phyloP scores from a whole-genome alignment of 495 filamentous ascomycete genomes.

The Astrothelium macrocarpum region DNA sequence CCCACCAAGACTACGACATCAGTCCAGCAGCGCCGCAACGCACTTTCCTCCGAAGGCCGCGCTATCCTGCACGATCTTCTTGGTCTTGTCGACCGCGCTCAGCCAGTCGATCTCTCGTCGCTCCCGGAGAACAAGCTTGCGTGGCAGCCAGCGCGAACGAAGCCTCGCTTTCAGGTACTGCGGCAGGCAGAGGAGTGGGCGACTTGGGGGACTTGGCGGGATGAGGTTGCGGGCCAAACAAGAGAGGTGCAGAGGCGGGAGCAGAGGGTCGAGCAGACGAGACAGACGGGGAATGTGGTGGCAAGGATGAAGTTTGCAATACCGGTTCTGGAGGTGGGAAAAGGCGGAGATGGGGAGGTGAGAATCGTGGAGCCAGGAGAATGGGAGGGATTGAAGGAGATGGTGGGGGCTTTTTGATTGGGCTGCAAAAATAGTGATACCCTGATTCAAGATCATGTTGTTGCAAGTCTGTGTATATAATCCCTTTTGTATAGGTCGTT shows the following conservation, averaged over 20 bases:
- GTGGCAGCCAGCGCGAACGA: slow-evolving; percentile 49
- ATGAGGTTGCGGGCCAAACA: slow-evolving; percentile 34
- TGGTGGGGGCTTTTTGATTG: not conserved
- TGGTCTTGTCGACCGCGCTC: slow-evolving; percentile 46
- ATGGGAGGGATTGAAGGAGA: not conserved
- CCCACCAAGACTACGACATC: slow-evolving; percentile 36
- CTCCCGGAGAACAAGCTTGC: slow-evolving; percentile 40
- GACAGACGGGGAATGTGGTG: slow-evolving; percentile 7
- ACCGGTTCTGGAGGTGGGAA: not conserved
- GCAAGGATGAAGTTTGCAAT: not conserved
- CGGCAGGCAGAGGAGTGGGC: slow-evolving; percentile 53
- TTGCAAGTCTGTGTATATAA: not conserved
- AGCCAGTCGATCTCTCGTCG: slow-evolving; percentile 22
- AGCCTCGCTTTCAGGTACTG: slow-evolving; percentile 47
- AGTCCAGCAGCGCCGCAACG: slow-evolving; percentile 45
- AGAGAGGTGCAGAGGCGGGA: not conserved
- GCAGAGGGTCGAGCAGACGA: slow-evolving; percentile 1
- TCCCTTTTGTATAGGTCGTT: not conserved
- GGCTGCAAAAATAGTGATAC: not conserved
- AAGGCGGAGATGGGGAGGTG: not conserved
- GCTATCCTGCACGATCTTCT: slow-evolving; percentile 65
- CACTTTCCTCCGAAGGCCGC: slow-evolving; percentile 55
- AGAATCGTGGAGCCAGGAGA: not conserved
- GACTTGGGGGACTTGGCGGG: slow-evolving; percentile 50
- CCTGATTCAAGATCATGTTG: not conserved